Base-by-base conservation (phyloP, 2,329 filamentous ascomycete genomes). In the Biscogniauxia marginata region DNA sequence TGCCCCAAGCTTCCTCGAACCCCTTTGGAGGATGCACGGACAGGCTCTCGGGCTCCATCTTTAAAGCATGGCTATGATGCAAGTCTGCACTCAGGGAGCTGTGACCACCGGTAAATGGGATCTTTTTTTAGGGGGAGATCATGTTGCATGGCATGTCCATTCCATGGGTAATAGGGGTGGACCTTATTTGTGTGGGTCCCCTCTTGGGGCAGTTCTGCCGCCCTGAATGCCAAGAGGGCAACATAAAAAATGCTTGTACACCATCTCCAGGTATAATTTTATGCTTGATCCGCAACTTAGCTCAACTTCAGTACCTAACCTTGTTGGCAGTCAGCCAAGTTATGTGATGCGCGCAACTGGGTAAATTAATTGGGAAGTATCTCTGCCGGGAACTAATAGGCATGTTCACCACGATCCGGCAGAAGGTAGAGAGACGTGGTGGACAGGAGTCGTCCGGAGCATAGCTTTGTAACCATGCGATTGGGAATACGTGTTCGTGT, bases 161-260 rank as follows among this genome's bases (percentile, higher is more conserved):
- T 59, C 53, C 54, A 53, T 52, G 49, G 55, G 53, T 62, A 59
- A 56, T 61, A 58, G 55, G 43, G 45, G 61, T 46, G 55, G 59
- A 54, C 44, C 52, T 34, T 19, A 34, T 53, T 55, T 24, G 23
- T 57, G 39, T 60, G 59, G 59, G 30, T 45, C 55, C 18, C 18
- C 8, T 39, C 25, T 59, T 20, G 30, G 61, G 57, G 44, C 52
- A 43, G 48, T 55, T 45, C 22, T 55, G 46, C 46, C 48, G 57
- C 57, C 57, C 59, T 61, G 55, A 49, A 55, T 50, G 61, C 59
- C 61, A 63, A 63, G 61, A 46, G 53, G 50, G 53, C 53, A 39
- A 61, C 19, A 54, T 49, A 47, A 53, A 49, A 25, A 49, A 49
- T 49, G 46, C 46, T 49, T 48, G 46, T n/a, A 39, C 30, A 9